Conservation (phyloP, 2,329 filamentous ascomycete genomes). For the Alternaria rosae region DNA sequence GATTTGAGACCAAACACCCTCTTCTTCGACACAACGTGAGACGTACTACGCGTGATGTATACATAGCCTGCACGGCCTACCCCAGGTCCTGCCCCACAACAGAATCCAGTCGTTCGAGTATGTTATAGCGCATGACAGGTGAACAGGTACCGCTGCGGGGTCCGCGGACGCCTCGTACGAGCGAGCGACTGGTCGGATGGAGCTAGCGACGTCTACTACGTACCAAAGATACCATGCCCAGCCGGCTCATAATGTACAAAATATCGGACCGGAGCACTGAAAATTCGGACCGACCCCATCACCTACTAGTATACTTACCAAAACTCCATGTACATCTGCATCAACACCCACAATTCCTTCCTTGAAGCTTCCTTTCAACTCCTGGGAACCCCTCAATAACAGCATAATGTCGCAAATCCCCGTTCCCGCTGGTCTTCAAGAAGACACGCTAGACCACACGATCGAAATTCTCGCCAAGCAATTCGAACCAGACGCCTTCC, state of each 20-base stretch:
- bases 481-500: slow-evolving; percentile 9
- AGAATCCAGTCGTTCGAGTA: not conserved
- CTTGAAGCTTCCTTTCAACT: not conserved
- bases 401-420: slow-evolving; percentile 4
- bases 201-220: not conserved
- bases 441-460: slow-evolving; percentile 14
- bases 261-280: not conserved
- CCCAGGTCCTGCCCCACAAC: not conserved
- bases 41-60: not conserved
- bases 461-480: slow-evolving; percentile 8
- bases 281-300: slow-evolving; percentile 1
- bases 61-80: not conserved
- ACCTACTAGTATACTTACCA: not conserved
- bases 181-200: not conserved
- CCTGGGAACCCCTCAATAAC: rapidly evolving
- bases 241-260: not conserved
- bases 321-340: not conserved
- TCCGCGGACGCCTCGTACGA: not conserved
- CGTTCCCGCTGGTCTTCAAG: not conserved
- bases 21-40: not conserved
- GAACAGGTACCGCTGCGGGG: not conserved
- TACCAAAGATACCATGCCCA: not conserved
- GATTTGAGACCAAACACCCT: not conserved
- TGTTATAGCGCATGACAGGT: not conserved
- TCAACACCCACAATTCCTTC: not conserved